These are phyloP conservation scores for Aspergillus heteromorphus DNA, from an alignment of 495 filamentous ascomycete genomes.

Conservation along the genomic window DNA sequence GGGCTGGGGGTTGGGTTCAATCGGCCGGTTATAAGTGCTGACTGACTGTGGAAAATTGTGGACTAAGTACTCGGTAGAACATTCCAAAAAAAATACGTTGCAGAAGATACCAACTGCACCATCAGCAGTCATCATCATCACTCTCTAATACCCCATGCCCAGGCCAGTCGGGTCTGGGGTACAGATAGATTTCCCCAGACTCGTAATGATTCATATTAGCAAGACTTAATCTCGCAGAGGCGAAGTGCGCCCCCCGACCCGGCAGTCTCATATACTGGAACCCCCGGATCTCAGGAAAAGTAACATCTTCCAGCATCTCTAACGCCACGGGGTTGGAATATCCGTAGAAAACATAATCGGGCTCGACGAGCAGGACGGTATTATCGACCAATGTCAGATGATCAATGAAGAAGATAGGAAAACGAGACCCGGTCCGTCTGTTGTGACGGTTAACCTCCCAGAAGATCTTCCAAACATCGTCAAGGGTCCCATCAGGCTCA, in stretches of 20 bases:
- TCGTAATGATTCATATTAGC: conserved; percentile 3
- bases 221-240: background rate
- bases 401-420: conserved; percentile 10
- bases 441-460: conserved; percentile 1
- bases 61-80: too few species aligned
- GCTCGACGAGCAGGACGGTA: conserved; percentile 3
- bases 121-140: too few species aligned
- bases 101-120: too few species aligned
- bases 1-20: too few species aligned
- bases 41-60: too few species aligned
- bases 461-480: conserved; percentile 14
- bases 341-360: background rate
- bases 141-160: too few species aligned
- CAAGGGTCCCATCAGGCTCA: conserved; percentile 6
- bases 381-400: conserved; percentile 7
- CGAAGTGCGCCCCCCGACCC: conserved; percentile 6
- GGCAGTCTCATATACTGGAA: conserved; percentile 4
- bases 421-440: background rate
- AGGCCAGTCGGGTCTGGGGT: conserved; percentile 1
- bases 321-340: background rate
- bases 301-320: conserved; percentile 6
- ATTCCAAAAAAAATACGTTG: too few species aligned
- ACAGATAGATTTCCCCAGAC: background rate
- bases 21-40: too few species aligned
- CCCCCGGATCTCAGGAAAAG: background rate